A percentile compares a stretch with the other conserved stretches of the same genome.
phyloP scores from a whole-genome alignment of 2,329 filamentous ascomycete species.

The Claviceps sp. region DNA sequence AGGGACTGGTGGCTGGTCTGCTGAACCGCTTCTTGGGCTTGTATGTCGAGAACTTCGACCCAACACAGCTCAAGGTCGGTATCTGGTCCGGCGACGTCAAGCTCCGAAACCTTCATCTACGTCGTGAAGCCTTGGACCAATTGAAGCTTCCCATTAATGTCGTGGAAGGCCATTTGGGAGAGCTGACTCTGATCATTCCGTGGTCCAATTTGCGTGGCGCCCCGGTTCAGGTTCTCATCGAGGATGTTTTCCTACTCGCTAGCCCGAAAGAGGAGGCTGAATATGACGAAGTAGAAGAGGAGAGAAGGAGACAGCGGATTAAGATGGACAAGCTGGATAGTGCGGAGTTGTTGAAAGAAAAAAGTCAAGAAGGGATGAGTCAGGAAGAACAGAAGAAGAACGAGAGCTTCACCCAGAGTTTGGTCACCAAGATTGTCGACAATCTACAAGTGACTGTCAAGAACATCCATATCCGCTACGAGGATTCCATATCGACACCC shows the following conservation, averaged over 20 bases:
- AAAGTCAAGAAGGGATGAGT: conserved; percentile 83
- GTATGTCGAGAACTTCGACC: conserved; percentile 99
- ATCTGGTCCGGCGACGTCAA: conserved; percentile 99
- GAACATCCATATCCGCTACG: conserved; percentile 96
- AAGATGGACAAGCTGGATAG: conserved; percentile 99
- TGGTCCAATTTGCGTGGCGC: conserved; percentile 95
- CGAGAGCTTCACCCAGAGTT: conserved; percentile 90
- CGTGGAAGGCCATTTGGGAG: conserved; percentile 82
- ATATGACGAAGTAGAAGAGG: conserved; percentile 88
- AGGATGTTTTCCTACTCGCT: conserved; percentile 91
- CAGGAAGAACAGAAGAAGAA: conserved; percentile 94
- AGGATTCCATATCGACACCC: conserved; percentile 89
- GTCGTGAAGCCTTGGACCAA: conserved; percentile 90
- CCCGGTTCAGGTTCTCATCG: conserved; percentile 86
- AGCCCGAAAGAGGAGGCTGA: conserved; percentile 91
- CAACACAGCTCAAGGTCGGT: conserved; percentile 91
- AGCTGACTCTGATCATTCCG: conserved; percentile 84
- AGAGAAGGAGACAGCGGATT: conserved; percentile 69
- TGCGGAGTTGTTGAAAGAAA: conserved; percentile 85
- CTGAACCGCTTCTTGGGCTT: conserved; percentile 99
- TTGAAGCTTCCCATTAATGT: conserved; percentile 94
- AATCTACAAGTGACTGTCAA: conserved; percentile 96
- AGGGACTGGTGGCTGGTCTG: conserved; percentile 90
- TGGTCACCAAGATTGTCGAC: conserved; percentile 94
- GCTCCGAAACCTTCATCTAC: conserved; percentile 80